Percentiles rank a stretch among this genome's conserved stretches.
These are phyloP conservation scores for Phyllosticta citriasiana DNA, from an alignment of 2,329 filamentous ascomycete species.

Conservation along the genomic window DNA sequence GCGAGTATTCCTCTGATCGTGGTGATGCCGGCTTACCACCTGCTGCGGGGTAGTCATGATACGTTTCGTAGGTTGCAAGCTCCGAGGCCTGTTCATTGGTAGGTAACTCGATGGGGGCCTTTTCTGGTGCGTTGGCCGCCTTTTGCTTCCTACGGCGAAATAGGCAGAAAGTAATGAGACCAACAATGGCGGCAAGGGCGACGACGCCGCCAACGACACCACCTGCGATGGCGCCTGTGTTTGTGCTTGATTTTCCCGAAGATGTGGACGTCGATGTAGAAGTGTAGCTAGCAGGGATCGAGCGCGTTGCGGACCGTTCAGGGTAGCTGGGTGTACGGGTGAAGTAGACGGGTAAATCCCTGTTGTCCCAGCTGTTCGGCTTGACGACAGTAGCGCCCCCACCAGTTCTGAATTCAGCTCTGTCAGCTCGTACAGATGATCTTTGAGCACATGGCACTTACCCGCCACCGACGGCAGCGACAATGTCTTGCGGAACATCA, in stretches of 20 bases:
- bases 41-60: neutral
- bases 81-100: constrained; percentile 12
- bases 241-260: constrained; percentile 14
- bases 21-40: constrained; percentile 3
- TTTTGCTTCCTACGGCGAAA: constrained; percentile 27
- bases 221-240: constrained; percentile 30
- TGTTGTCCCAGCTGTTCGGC: constrained; percentile 40
- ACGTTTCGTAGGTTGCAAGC: constrained; percentile 13
- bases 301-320: constrained; percentile 42
- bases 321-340: constrained; percentile 38
- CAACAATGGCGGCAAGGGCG: constrained; percentile 22
- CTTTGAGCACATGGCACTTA: constrained; percentile 14
- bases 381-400: constrained; percentile 46
- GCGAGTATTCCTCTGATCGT: constrained; percentile 4
- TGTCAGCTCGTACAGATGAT: constrained; percentile 5
- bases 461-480: constrained; percentile 36
- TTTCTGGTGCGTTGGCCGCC: constrained; percentile 10
- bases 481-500: constrained; percentile 43
- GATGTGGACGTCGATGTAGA: constrained; percentile 11
- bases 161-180: constrained; percentile 26
- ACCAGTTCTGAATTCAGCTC: constrained; percentile 20
- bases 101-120: constrained; percentile 17
- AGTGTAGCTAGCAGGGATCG: constrained; percentile 21
- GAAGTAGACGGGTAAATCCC: constrained; percentile 46
- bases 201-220: constrained; percentile 30